Evolutionary conservation across 768 basidiomycete genomes (phyloP).

Genomic region (Tylopilus intermedius): DNA sequence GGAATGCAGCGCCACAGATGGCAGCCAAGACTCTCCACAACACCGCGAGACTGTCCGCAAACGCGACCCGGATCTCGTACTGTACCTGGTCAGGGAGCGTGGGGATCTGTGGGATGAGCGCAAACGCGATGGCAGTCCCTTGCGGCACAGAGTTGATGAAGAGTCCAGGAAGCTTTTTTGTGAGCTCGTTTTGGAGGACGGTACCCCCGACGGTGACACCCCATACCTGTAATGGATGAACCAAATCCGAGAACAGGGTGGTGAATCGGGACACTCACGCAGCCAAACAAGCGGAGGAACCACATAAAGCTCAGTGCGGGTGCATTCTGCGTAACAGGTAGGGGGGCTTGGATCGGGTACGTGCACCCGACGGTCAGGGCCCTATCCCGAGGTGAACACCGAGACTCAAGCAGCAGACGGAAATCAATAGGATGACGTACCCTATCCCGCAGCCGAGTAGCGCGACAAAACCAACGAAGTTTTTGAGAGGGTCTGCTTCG

Average conservation of each 20-base stretch:
- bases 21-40: background rate
- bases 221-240: background rate
- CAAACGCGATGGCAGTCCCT: background rate
- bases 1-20: background rate
- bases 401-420: background rate
- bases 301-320: background rate
- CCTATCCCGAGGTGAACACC: background rate
- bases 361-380: conserved; percentile 16
- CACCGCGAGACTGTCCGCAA: background rate
- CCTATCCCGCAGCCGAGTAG: background rate
- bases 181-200: background rate
- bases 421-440: background rate
- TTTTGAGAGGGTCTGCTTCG: conserved; percentile 16
- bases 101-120: background rate
- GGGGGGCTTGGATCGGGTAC: conserved; percentile 30
- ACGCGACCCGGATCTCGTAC: background rate
- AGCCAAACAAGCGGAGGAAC: conserved; percentile 18
- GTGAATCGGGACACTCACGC: conserved; percentile 20
- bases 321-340: background rate
- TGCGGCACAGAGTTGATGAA: background rate
- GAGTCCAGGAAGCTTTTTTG: background rate
- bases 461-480: background rate
- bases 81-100: background rate
- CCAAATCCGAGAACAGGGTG: background rate
- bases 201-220: background rate